A percentile compares a stretch with the other conserved stretches of the same genome.
Evolutionary conservation across 192 early-diverging fungal species (phyloP).

Genomic region (Coemansia sp.): DNA sequence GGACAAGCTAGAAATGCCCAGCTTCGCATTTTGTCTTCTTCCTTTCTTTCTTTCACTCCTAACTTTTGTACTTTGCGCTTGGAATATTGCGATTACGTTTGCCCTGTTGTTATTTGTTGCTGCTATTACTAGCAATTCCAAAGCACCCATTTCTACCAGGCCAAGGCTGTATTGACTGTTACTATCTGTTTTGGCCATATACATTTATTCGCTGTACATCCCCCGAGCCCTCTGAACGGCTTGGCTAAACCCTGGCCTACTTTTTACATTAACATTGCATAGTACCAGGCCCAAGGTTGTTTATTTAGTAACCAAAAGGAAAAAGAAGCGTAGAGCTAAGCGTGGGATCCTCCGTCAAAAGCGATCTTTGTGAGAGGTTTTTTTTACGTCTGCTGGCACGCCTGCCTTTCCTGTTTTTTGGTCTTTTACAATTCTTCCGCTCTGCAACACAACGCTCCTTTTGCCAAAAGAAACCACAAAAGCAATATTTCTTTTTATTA

Average conservation of each 20-base stretch:
- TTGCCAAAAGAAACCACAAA: constrained; percentile 3
- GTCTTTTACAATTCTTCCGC: neutral
- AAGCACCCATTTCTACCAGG: neutral
- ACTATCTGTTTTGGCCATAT: constrained; percentile 15
- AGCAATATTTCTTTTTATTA: neutral
- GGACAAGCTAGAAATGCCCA: neutral
- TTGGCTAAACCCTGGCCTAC: constrained; percentile 22
- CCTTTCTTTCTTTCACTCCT: neutral
- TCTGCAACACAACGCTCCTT: neutral
- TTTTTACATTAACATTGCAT: constrained; percentile 12
- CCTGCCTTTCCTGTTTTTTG: neutral
- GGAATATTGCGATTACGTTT: constrained; percentile 1
- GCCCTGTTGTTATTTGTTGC: neutral
- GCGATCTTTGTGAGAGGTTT: neutral
- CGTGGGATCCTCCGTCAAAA: neutral
- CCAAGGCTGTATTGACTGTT: constrained; percentile 17
- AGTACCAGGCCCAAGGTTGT: neutral
- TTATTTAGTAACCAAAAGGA: no score
- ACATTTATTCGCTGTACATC: no score
- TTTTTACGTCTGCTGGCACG: neutral
- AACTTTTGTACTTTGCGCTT: neutral
- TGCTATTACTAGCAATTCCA: constrained; percentile 1
- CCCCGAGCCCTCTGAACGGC: neutral
- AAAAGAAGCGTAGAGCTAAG: neutral
- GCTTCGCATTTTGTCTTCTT: neutral